phyloP scores from a whole-genome alignment of 2,329 filamentous ascomycete genomes.

The Dissoconium aciculare region DNA sequence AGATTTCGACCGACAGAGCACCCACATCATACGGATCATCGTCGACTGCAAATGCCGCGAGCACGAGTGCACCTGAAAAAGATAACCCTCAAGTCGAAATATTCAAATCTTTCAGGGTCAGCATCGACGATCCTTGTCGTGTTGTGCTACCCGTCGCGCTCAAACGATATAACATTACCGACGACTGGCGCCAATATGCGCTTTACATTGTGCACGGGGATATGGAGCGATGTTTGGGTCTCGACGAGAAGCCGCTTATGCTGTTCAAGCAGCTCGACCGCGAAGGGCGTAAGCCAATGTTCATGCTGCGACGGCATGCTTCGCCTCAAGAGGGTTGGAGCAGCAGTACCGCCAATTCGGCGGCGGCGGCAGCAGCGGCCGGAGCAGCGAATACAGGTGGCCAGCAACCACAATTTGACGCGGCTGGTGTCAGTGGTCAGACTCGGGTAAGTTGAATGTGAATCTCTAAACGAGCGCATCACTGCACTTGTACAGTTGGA shows the following conservation, averaged over 20 bases:
- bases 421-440: no score
- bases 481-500: no score
- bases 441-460: no score
- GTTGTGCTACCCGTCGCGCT: constrained; percentile 91
- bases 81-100: constrained; percentile 60
- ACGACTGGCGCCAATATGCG: constrained; percentile 93
- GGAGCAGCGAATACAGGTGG: no score
- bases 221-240: constrained; percentile 79
- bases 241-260: constrained; percentile 88
- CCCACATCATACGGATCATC: constrained; percentile 5
- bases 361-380: no score
- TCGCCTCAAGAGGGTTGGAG: constrained; percentile 28
- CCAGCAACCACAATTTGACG: no score
- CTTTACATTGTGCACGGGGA: constrained; percentile 98
- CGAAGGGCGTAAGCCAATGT: constrained; percentile 97
- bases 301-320: constrained; percentile 69
- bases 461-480: no score
- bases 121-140: constrained; percentile 94
- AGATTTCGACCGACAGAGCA: no score
- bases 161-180: constrained; percentile 97
- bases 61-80: no score
- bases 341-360: no score
- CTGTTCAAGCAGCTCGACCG: constrained; percentile 95
- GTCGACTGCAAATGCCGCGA: no score
- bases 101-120: constrained; percentile 96